Base-by-base conservation (phyloP, 257 asterid species). In the Penstemon davidsonii region DNA sequence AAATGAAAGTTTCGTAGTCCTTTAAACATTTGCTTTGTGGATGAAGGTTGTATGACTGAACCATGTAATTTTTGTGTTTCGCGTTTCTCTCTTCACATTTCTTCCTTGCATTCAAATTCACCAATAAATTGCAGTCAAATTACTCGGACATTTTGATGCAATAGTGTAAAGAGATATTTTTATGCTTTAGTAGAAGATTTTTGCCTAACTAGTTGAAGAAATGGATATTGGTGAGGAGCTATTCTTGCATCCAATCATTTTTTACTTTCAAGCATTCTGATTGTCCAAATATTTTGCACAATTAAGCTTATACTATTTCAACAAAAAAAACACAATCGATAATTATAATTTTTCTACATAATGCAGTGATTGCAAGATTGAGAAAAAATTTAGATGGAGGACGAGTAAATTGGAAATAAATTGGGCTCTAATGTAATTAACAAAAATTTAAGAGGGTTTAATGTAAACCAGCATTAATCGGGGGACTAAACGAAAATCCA, bases 401-500 rank as follows among this genome's bases (percentile, higher is more conserved):
- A 19, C 13, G 12, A n/a, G 6, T 19, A 8, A 66, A 39, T 0
- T 50, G 25, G 19, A 52, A 62, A 10, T 52, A 18, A 44, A 12
- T 52, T 71, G 69, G 73, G 60, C 36, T 45, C 18, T 41, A 10
- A 4, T 45, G 12, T 5, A 25, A 25, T 25, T 25, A 25, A 25
- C 33, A 25, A 25, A 25, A 25, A 25, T 49, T 47, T 49, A 9
- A 49, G 11, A 3, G 54, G 54, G 54, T 12, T 15, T 15, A 49
- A 9, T 10, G 18, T 15, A 7, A 62, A 68, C 13, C 4, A 4
- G 4, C 37, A 66, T 11, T 38, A 60, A 60, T n/a, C 0, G 6
- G 39, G 62, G 75, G 75, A 25, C 66, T 5, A 38, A 62, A 74
- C 59, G 18, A 66, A 55, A 5, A 9, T 49, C 60, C 33, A 58